Evolutionary conservation across 768 basidiomycete genomes (phyloP).

Genomic region (Boletus tomentosulus): DNA sequence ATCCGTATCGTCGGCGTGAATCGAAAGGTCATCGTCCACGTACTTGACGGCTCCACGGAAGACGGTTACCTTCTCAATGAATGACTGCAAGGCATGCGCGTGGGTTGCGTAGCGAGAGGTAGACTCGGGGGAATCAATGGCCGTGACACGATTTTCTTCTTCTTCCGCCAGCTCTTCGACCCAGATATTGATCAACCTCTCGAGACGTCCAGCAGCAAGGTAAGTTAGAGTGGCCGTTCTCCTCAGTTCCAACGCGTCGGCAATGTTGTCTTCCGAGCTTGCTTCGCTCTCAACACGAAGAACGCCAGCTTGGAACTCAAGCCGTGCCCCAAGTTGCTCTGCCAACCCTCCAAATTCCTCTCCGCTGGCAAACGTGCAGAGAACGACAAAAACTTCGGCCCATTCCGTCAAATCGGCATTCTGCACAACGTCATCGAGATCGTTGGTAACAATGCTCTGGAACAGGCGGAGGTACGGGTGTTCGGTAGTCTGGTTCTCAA

Average conservation of each 20-base stretch:
- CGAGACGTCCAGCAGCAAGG: conserved; percentile 84
- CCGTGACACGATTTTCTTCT: conserved; percentile 50
- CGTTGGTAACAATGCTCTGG: conserved; percentile 90
- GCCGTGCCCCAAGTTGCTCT: conserved; percentile 85
- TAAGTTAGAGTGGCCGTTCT: conserved; percentile 92
- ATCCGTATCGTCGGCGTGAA: conserved; percentile 37
- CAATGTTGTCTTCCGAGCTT: conserved; percentile 35
- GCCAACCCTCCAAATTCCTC: conserved; percentile 86
- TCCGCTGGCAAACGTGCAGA: conserved; percentile 86
- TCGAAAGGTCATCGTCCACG: conserved; percentile 63
- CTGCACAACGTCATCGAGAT: conserved; percentile 90
- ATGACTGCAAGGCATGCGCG: conserved; percentile 83
- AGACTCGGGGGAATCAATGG: conserved; percentile 35
- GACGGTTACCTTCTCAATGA: conserved; percentile 94
- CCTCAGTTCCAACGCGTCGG: conserved; percentile 45
- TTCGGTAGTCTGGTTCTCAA: conserved; percentile 70
- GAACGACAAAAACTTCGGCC: conserved; percentile 93
- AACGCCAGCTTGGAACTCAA: conserved; percentile 80
- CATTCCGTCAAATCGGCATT: conserved; percentile 94
- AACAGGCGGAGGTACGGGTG: conserved; percentile 90
- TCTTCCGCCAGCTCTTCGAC: conserved; percentile 85
- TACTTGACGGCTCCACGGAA: conserved; percentile 87
- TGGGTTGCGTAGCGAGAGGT: conserved; percentile 73
- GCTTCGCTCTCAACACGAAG: conserved; percentile 48
- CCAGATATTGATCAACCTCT: conserved; percentile 89